phyloP scores from a whole-genome alignment of 2,329 filamentous ascomycete species.

The Fusarium gaditjirri region DNA sequence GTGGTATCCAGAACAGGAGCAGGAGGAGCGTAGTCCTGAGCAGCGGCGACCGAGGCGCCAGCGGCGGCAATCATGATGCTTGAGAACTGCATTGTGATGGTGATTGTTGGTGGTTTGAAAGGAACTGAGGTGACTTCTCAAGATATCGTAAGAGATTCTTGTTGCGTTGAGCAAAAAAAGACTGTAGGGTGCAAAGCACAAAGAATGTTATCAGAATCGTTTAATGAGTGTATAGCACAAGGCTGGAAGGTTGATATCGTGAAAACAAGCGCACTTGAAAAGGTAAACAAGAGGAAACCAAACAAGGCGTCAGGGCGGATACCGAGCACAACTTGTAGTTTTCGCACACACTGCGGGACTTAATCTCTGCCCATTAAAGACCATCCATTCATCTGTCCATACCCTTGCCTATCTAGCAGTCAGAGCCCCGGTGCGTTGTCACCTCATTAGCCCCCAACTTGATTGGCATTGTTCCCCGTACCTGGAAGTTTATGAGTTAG shows the following conservation, averaged over 20 bases:
- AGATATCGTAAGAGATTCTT: constrained; percentile 15
- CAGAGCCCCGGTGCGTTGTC: constrained; percentile 36
- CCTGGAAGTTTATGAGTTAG: constrained; percentile 33
- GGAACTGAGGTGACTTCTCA: constrained; percentile 15
- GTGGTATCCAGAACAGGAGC: constrained; percentile 45
- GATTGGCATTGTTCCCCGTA: constrained; percentile 31
- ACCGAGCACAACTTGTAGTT: constrained; percentile 44
- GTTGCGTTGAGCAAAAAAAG: constrained; percentile 30
- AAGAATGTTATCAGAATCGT: constrained; percentile 19
- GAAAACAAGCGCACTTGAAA: constrained; percentile 34
- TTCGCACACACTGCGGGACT: constrained; percentile 33
- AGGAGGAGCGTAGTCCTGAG: constrained; percentile 35
- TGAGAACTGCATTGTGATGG: constrained; percentile 59
- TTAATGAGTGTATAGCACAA: constrained; percentile 35
- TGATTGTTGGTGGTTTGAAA: constrained; percentile 15
- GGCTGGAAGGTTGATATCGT: constrained; percentile 31
- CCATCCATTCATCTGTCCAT: background rate
- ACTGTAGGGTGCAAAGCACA: constrained; percentile 36
- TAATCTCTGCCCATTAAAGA: constrained; percentile 33
- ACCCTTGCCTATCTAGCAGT: constrained; percentile 14
- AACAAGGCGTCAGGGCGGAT: constrained; percentile 27
- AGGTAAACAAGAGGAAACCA: constrained; percentile 16
- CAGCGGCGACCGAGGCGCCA: constrained; percentile 53
- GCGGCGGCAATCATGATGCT: constrained; percentile 55
- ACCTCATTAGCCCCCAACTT: constrained; percentile 32